Conservation (phyloP, 2,329 filamentous ascomycete species). For the Ophiostoma tasmaniense region DNA sequence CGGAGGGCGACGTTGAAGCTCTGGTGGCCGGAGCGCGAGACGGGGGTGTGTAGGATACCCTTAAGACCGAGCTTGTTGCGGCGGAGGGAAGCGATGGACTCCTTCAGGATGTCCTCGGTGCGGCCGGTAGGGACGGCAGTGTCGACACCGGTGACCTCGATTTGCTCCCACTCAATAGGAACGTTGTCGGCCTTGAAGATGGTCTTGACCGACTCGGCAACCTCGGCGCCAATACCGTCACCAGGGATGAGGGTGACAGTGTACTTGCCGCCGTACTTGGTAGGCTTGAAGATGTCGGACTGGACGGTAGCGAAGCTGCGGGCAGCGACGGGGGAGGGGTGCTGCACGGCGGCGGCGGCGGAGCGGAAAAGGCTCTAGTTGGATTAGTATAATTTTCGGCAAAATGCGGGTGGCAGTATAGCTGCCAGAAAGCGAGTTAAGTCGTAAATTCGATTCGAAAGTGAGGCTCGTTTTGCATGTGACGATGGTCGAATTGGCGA, state of each 20-base stretch:
- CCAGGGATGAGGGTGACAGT: conserved; percentile 97
- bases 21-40: conserved; percentile 93
- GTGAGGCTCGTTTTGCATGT: conserved; percentile 13
- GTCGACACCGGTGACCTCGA: conserved; percentile 88
- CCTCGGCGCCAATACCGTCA: conserved; percentile 97
- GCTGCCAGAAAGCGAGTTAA: background rate
- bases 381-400: background rate
- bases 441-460: conserved; percentile 13
- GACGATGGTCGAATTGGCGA: conserved; percentile 4
- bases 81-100: conserved; percentile 89
- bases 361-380: conserved; percentile 44
- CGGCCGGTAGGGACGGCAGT: conserved; percentile 62
- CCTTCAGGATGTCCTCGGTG: conserved; percentile 89
- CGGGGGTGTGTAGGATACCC: conserved; percentile 96
- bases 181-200: conserved; percentile 99
- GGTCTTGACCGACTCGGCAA: conserved; percentile 96
- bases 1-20: conserved; percentile 99
- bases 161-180: conserved; percentile 96
- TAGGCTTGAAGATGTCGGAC: conserved; percentile 96
- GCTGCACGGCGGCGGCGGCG: conserved; percentile 36
- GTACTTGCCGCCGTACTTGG: conserved; percentile 99
- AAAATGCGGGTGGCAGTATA: background rate
- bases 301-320: conserved; percentile 71
- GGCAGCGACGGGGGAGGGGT: conserved; percentile 27
- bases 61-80: conserved; percentile 99